Evolutionary conservation across 2,329 filamentous ascomycete species (phyloP).

Genomic region (Dothiorella sarmentorum): DNA sequence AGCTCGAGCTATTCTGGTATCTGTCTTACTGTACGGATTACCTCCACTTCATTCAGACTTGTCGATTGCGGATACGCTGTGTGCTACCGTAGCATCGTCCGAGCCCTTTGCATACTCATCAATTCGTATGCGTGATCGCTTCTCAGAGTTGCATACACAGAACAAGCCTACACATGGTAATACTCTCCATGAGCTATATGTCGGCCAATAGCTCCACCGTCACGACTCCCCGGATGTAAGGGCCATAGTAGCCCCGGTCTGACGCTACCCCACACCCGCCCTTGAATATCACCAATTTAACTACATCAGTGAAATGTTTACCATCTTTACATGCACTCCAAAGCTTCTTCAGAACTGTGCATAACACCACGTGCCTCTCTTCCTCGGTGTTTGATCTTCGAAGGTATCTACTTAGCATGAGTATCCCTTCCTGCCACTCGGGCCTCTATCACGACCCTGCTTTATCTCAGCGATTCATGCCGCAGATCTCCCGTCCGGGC

Average conservation of each 20-base stretch:
- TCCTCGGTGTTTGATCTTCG: neutral
- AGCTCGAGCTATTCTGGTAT: too few relatives aligned
- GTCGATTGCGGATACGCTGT: too few relatives aligned
- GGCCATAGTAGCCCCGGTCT: too few relatives aligned
- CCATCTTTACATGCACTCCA: neutral
- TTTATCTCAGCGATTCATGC: neutral
- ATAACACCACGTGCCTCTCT: neutral
- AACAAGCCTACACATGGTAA: too few relatives aligned
- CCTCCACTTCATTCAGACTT: too few relatives aligned
- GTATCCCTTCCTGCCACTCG: neutral
- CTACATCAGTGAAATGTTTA: neutral
- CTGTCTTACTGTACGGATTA: too few relatives aligned
- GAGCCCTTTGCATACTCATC: too few relatives aligned
- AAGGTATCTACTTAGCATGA: neutral
- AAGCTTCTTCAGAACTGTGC: neutral
- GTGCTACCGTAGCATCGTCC: too few relatives aligned
- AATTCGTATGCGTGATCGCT: too few relatives aligned
- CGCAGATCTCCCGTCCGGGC: neutral
- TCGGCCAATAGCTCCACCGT: neutral
- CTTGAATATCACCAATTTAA: neutral
- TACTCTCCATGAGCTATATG: too few relatives aligned
- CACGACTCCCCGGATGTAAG: neutral
- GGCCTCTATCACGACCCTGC: neutral
- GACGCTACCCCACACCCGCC: too few relatives aligned
- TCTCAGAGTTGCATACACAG: too few relatives aligned